Conservation (phyloP, 2,329 filamentous ascomycete genomes). For the Botrytis fragariae region DNA sequence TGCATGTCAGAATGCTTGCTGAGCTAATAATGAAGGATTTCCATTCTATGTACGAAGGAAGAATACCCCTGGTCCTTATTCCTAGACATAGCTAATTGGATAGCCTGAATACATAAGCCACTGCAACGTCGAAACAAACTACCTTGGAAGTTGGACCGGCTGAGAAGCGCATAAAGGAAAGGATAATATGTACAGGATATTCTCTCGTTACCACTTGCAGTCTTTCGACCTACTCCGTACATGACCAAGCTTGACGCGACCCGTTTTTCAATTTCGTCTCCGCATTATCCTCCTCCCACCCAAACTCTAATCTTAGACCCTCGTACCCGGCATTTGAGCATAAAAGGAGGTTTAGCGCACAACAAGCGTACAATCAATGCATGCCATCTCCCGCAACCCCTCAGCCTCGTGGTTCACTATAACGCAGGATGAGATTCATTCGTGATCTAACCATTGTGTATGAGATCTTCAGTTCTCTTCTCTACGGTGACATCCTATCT, state of each 20-base stretch:
- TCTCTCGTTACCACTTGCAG: not conserved
- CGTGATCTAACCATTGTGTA: not conserved
- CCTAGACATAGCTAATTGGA: not conserved
- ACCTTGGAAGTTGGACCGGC: slow-evolving; percentile 4
- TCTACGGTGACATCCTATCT: slow-evolving; percentile 3
- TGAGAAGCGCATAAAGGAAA: not conserved
- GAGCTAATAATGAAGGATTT: not conserved
- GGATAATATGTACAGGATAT: not conserved
- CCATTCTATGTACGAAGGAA: slow-evolving; percentile 1
- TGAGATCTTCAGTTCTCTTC: not conserved
- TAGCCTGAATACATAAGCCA: slow-evolving; percentile 8
- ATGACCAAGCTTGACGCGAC: not conserved
- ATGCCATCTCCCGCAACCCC: slow-evolving; percentile 19
- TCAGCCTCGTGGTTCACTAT: slow-evolving; percentile 16
- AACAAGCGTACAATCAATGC: slow-evolving; percentile 15
- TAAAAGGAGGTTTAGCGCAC: slow-evolving; percentile 9
- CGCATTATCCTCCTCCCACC: slow-evolving; percentile 4
- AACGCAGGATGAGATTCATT: not conserved
- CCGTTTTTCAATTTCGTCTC: slow-evolving; percentile 12
- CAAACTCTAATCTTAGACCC: slow-evolving; percentile 18
- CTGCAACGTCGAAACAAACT: slow-evolving; percentile 12
- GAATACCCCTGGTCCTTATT: not conserved
- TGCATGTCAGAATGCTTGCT: not conserved
- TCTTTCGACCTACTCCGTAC: not conserved
- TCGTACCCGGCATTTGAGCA: slow-evolving; percentile 14